A percentile compares a stretch with the other conserved stretches of the same genome.
Evolutionary conservation across 495 filamentous ascomycete species (phyloP).

Genomic region (Tuber melanosporum): DNA sequence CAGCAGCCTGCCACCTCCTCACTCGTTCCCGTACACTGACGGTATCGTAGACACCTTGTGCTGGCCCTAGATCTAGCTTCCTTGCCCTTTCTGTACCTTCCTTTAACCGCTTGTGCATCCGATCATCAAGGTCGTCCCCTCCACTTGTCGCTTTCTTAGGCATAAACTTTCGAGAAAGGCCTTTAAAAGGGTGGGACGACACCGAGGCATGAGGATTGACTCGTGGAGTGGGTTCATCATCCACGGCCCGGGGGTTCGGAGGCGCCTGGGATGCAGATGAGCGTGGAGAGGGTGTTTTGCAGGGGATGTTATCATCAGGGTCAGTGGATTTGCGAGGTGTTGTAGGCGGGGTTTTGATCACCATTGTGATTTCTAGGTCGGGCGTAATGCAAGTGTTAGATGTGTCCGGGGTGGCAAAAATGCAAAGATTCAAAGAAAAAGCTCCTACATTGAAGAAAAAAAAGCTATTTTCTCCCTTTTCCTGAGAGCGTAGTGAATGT

Average conservation of each 20-base stretch:
- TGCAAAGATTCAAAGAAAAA: neutral
- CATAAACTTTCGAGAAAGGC: slow-evolving; percentile 33
- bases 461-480: neutral
- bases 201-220: slow-evolving; percentile 31
- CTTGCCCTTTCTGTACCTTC: slow-evolving; percentile 24
- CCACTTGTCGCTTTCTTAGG: slow-evolving; percentile 25
- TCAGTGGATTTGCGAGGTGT: slow-evolving; percentile 27
- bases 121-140: slow-evolving; percentile 31
- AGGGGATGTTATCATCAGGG: slow-evolving; percentile 39
- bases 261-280: slow-evolving; percentile 41
- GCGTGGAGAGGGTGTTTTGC: slow-evolving; percentile 40
- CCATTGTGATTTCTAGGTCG: neutral
- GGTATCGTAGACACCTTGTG: slow-evolving; percentile 52
- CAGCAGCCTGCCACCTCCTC: slow-evolving; percentile 39
- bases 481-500: neutral
- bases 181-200: slow-evolving; percentile 31
- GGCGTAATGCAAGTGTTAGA: neutral
- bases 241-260: slow-evolving; percentile 38
- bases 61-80: slow-evolving; percentile 50
- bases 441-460: neutral
- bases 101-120: slow-evolving; percentile 33
- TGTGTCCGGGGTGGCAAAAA: neutral
- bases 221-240: slow-evolving; percentile 37
- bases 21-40: slow-evolving; percentile 46
- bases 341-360: slow-evolving; percentile 15